phyloP scores from a whole-genome alignment of 83 land plant genomes.

The Diphasiastrum complanatum region DNA sequence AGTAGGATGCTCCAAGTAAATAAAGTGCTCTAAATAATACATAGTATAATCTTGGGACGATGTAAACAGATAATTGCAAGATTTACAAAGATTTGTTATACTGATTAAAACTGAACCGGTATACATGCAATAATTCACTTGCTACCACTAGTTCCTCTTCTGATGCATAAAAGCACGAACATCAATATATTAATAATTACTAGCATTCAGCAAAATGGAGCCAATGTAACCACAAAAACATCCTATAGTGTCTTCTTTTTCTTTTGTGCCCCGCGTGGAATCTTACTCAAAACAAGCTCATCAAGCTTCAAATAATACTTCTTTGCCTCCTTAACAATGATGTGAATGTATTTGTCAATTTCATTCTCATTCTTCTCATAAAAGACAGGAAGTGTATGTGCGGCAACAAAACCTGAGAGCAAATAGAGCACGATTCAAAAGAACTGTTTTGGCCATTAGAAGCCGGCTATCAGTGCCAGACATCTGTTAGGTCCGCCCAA shows the following conservation, averaged over 20 bases:
- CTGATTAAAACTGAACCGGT: no score
- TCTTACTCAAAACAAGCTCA: conserved; percentile 2
- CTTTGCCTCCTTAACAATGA: conserved; percentile 17
- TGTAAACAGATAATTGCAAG: no score
- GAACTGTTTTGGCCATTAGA: not conserved
- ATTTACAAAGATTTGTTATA: no score
- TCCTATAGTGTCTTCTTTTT: not conserved
- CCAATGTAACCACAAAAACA: no score
- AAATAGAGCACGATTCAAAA: not conserved
- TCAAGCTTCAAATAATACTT: conserved; percentile 26
- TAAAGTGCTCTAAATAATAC: no score
- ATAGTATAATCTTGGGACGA: no score
- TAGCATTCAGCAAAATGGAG: no score
- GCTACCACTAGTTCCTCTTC: no score
- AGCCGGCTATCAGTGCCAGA: not conserved
- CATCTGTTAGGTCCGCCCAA: not conserved
- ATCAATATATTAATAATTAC: no score
- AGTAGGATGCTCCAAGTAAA: no score
- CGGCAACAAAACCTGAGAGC: conserved; percentile 36
- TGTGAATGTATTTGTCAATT: conserved; percentile 32
- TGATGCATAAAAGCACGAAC: no score
- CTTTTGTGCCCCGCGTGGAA: not conserved
- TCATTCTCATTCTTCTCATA: conserved; percentile 56
- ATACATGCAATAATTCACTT: no score
- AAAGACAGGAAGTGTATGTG: conserved; percentile 50